Evolutionary conservation across 2,329 filamentous ascomycete species (phyloP), one percentile per base, ranked within the genome.

Genomic region (Paecilomyces sp.): DNA sequence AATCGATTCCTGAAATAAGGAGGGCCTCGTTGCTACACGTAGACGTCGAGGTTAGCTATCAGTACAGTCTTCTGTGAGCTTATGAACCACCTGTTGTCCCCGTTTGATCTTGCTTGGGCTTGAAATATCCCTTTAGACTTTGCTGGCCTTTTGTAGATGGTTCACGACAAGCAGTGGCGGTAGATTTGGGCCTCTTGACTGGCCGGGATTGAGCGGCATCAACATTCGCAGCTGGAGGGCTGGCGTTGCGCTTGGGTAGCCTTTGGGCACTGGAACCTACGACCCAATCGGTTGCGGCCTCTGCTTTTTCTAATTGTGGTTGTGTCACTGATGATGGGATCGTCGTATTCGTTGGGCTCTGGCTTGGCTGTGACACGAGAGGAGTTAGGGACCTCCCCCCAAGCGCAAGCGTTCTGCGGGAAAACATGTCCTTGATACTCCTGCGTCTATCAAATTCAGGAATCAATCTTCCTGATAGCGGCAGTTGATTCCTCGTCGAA

Each of bases 381-480:
- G 52, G 3, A 33, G 2, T 6, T 61, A 60, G 56, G 57, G 67
- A 64, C 31, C 58, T 63, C 24, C 60, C 63, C n/a, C 60, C 53
- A 9, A 34, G n/a, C 18, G 41, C 61, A 24, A 74, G 63, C 55
- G 82, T 71, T 65, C 83, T 87, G 66, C 83, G 86, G 61, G 80
- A 80, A 71, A 97, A 97, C 94, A 99, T 97, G 69, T 96, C 92
- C 66, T 88, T 90, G 69, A 99, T 97, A 70, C 81, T 96, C 65
- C 85, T 85, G 22, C 94, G 85, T 61, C 88, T 87, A 69, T 92
- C 86, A 66, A 97, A 97, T 67, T 97, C 92, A 1, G 91, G 88
- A 59, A 97, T 88, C 9, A 95, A 81, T 70, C 86, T 91, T 0
- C 89, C 92, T 24, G 92, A 97, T 58, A 89, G 80, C 2, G 89